Evolutionary conservation across 2,329 filamentous ascomycete genomes (phyloP), one percentile per base, ranked within the genome.

Genomic region (Beauveria sp.): DNA sequence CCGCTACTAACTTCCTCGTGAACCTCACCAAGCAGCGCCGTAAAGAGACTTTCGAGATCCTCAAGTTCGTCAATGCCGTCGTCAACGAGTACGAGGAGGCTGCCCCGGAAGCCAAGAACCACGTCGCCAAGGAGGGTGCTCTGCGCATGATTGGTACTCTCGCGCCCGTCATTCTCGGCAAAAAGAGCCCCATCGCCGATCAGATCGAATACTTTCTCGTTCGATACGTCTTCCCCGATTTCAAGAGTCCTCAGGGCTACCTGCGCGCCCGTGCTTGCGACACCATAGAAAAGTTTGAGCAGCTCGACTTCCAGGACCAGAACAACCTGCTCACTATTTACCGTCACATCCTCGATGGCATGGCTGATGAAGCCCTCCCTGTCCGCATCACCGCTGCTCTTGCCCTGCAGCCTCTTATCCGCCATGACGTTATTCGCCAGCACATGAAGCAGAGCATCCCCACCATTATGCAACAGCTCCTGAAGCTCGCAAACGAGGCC

Each of bases 141-240:
- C 76, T 99, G 70, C 85, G 95, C 64, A 98, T 99, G 91, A 98
- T 99, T 70, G 95, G 93, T 28, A 97, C 93, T 1, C 79, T 99
- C 52, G 91, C 95, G 0, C 90, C 91, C 38, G 93, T 99, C 58
- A 96, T 99, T 54, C 81, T 99, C 42, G 91, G 92, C 67, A 99
- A 98, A 82, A 98, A 98, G 83, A 97, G 93, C 71, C 95, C 95
- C 1, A 97, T 99, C 66, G 95, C 93, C 42, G 90, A 96, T 71
- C 92, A 98, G 75, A 93, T 98, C 62, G 95, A 99, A 75, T 97
- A 96, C 75, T 99, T 99, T 81, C 89, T 99, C 67, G 93, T 98
- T 58, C 90, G 93, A 70, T 96, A 98, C 71, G 95, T 99, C 62
- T 98, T 99, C 80, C 95, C 95, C 52, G 95, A 99, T 71, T 99